Evolutionary conservation across 495 filamentous ascomycete species (phyloP), one percentile per base, ranked within the genome.

Genomic region (Aspergillus steynii): DNA sequence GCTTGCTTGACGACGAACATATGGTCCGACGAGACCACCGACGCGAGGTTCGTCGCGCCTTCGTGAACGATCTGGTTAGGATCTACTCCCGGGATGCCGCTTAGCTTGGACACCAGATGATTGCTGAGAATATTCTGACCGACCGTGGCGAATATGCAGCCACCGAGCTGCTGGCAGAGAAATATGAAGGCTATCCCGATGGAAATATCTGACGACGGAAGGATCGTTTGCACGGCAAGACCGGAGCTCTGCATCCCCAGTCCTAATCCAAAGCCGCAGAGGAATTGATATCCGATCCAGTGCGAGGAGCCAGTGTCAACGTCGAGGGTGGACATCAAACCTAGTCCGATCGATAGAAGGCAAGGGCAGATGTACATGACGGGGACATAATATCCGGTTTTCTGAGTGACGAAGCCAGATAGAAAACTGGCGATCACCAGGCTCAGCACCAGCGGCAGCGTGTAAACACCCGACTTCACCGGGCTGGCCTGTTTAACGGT

Each of bases 231-330:
- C 2, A 78, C 83, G 6, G 85, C 82, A 56, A 88, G 84, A 10
- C 83, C 71, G 12, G 83, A 73, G 26, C 80, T 73, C 65, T 89
- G 85, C 66, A 89, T 77, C 29, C 81, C 79, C 3, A 83, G 50
- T 4, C 89, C 88, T 4, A 89, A 56, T 9, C 89, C 88, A 1
- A 77, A 65, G 31, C 88, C 88, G 51, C 79, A 79, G 12, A 91
- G 61, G 55, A 86, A 74, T 62, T 90, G 88, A 58, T 82, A 91
- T 0, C 90, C 87, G 58, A 91, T 87, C 90, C 90, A 93, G 26
- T 63, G 70, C 0, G 66, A 65, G 1, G 68, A 50, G 2, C 65
- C 59, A 0, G 81, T 83, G 62, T 80, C 70, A 1, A 79, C 67
- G 5, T 73, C 63, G 45, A 85, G 84, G 0, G 83, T 91, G 1